These are phyloP conservation scores for Boletus smithii DNA, from an alignment of 1,284 basidiomycete genomes.

Conservation along the genomic window DNA sequence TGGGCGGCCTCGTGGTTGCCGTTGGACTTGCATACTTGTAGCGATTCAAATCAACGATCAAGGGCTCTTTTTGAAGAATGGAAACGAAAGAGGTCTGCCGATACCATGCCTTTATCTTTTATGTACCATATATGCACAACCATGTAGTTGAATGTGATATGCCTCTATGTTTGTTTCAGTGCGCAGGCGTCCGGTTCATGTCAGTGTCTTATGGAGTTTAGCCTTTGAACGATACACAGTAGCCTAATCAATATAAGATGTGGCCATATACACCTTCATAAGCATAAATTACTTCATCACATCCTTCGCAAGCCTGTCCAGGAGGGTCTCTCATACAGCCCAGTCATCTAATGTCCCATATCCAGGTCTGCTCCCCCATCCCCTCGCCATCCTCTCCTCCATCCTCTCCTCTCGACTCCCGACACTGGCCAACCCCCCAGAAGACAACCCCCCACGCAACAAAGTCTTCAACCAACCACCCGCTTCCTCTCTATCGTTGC, in stretches of 20 bases:
- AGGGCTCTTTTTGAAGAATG: not conserved
- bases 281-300: slow-evolving; percentile 25
- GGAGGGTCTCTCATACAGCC: slow-evolving; percentile 40
- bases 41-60: slow-evolving; percentile 19
- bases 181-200: too few species aligned
- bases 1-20: slow-evolving; percentile 32
- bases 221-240: too few species aligned
- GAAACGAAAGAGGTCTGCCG: not conserved
- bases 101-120: slow-evolving; percentile 8
- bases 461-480: slow-evolving; percentile 52
- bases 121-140: slow-evolving; percentile 16
- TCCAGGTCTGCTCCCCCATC: slow-evolving; percentile 45
- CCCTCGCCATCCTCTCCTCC: slow-evolving; percentile 48
- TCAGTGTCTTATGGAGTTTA: too few species aligned
- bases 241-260: too few species aligned
- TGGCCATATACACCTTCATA: slow-evolving; percentile 14
- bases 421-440: slow-evolving; percentile 21
- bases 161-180: slow-evolving; percentile 7
- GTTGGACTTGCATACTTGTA: slow-evolving; percentile 33
- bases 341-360: slow-evolving; percentile 56
- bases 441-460: slow-evolving; percentile 36
- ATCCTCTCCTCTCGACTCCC: slow-evolving; percentile 44
- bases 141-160: slow-evolving; percentile 19
- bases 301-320: not conserved
- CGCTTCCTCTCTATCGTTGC: slow-evolving; percentile 27